Percentiles rank a stretch among this genome's conserved stretches.
Evolutionary conservation across 2,329 filamentous ascomycete genomes (phyloP).

Genomic region (Aspergillus fijiensis): DNA sequence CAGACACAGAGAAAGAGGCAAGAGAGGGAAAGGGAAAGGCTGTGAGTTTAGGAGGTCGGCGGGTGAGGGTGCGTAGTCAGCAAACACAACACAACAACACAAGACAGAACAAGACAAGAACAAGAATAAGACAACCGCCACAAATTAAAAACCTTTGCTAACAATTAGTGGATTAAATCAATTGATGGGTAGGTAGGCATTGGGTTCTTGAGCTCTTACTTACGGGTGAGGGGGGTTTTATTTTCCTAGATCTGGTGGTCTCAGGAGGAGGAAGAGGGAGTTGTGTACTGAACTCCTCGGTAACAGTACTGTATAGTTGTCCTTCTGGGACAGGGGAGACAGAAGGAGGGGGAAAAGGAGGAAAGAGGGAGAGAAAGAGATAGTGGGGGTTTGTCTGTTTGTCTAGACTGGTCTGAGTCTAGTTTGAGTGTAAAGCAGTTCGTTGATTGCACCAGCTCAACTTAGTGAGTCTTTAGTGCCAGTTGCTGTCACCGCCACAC

Average conservation of each 20-base stretch:
- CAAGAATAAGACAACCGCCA: not conserved
- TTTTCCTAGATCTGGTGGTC: not conserved
- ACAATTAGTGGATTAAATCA: not conserved
- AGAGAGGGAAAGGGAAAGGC: conserved; percentile 1
- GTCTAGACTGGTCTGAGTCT: not conserved
- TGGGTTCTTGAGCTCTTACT: not conserved
- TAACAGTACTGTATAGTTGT: not conserved
- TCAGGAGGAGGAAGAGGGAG: not conserved
- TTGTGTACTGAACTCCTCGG: not conserved
- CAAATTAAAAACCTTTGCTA: not conserved
- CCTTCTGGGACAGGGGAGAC: conserved; percentile 5
- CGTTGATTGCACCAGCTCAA: conserved; percentile 19
- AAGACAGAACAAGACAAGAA: not conserved
- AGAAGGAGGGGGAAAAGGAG: not conserved
- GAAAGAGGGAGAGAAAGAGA: conserved; percentile 16
- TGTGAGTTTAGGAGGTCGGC: conserved; percentile 12
- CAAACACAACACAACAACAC: not conserved
- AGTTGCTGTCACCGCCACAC: conserved; percentile 22
- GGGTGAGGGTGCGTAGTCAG: conserved; percentile 9
- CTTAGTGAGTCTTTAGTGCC: conserved; percentile 16
- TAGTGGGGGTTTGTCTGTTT: not conserved
- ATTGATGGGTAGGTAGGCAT: not conserved
- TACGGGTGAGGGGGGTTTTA: not conserved
- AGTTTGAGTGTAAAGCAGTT: conserved; percentile 20
- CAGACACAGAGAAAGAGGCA: conserved; percentile 22